Evolutionary conservation across 163 green algal species (phyloP).

Genomic region (Chlorella variabilis): DNA sequence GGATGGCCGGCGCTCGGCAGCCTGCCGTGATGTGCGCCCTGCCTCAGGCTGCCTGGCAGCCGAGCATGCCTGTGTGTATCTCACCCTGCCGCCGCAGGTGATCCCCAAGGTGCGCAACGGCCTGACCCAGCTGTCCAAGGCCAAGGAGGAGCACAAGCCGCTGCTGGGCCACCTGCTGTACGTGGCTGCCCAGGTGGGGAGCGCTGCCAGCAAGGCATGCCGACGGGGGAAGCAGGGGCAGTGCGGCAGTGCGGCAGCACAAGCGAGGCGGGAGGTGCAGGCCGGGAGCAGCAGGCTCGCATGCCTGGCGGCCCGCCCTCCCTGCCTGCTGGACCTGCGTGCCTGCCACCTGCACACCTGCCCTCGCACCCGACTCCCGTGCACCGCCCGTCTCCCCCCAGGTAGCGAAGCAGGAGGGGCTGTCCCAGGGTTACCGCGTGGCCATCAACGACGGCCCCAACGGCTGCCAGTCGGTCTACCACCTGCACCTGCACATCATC

Average conservation of each 20-base stretch:
- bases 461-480: constrained; percentile 89
- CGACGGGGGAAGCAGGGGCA: no score
- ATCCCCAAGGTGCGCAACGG: constrained; percentile 90
- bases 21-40: no score
- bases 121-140: constrained; percentile 85
- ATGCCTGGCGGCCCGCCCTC: no score
- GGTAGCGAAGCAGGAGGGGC: constrained; percentile 67
- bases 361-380: not conserved
- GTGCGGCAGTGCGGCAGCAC: no score
- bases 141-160: constrained; percentile 77
- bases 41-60: no score
- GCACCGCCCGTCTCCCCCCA: no score
- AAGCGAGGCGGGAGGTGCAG: no score
- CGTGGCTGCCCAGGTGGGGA: constrained; percentile 80
- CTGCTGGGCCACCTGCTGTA: constrained; percentile 93
- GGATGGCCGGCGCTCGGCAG: no score
- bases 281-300: no score
- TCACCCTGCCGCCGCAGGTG: constrained; percentile 47
- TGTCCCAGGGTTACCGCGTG: constrained; percentile 85
- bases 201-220: not conserved
- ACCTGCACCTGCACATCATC: constrained; percentile 94
- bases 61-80: constrained; percentile 34
- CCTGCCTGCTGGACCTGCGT: no score
- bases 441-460: constrained; percentile 92
- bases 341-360: not conserved